Percentiles rank a stretch among this genome's conserved stretches.
Evolutionary conservation across 2,329 filamentous ascomycete genomes (phyloP).

Genomic region (Pyrenophora graminea): DNA sequence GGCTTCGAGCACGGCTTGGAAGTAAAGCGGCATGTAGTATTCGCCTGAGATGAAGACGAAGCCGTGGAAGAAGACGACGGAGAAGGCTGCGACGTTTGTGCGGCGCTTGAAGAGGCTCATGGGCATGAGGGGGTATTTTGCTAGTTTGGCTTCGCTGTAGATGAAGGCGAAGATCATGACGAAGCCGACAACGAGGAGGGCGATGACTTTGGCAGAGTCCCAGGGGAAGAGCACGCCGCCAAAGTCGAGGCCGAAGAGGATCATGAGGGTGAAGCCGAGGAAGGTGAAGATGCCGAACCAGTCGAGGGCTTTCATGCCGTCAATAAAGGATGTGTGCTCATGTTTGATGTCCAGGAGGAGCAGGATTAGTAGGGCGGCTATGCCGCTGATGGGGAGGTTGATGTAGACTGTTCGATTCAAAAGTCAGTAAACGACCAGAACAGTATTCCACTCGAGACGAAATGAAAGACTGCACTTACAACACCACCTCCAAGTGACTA

Average conservation of each 20-base stretch:
- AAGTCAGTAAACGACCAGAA: neutral
- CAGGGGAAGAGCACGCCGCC: conserved; percentile 59
- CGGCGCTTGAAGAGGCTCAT: conserved; percentile 61
- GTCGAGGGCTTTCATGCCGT: conserved; percentile 58
- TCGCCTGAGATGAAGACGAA: conserved; percentile 59
- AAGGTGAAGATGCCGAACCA: conserved; percentile 60
- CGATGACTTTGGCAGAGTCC: conserved; percentile 60
- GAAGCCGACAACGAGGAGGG: conserved; percentile 57
- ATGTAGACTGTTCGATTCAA: conserved; percentile 52
- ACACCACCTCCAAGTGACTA: conserved; percentile 57
- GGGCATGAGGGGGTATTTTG: conserved; percentile 71
- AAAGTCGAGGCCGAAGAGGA: conserved; percentile 60
- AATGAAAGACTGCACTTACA: conserved; percentile 36
- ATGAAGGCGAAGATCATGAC: conserved; percentile 59
- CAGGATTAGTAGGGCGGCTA: conserved; percentile 55
- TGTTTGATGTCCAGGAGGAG: conserved; percentile 61
- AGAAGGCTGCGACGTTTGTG: conserved; percentile 63
- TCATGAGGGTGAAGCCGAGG: conserved; percentile 56
- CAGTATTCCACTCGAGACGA: neutral
- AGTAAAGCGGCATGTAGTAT: conserved; percentile 75
- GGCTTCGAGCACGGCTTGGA: conserved; percentile 68
- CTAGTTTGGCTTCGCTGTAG: conserved; percentile 66
- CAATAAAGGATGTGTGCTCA: conserved; percentile 54
- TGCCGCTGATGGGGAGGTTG: conserved; percentile 57
- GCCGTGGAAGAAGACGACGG: conserved; percentile 54